Conservation (phyloP, 768 basidiomycete genomes). For the Calvatia gigantea region DNA sequence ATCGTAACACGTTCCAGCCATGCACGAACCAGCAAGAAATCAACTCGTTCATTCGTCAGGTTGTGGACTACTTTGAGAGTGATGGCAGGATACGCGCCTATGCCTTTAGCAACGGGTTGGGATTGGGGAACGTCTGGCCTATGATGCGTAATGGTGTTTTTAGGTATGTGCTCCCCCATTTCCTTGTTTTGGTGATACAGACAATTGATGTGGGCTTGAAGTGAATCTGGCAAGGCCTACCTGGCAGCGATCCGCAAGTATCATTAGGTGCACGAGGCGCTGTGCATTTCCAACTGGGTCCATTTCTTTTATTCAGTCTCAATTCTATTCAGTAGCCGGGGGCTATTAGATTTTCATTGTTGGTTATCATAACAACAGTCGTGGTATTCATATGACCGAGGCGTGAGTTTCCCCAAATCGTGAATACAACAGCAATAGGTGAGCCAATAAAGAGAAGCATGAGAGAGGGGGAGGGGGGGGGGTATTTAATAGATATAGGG, state of each 20-base stretch:
- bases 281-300: not conserved
- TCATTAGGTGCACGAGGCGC: slow-evolving; percentile 20
- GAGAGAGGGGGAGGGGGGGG: too few relatives aligned
- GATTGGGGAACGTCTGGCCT: slow-evolving; percentile 44
- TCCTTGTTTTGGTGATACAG: not conserved
- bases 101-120: slow-evolving; percentile 45
- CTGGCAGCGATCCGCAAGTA: slow-evolving; percentile 37
- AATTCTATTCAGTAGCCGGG: too few relatives aligned
- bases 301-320: too few relatives aligned
- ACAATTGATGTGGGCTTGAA: slow-evolving; percentile 10
- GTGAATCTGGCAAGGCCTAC: slow-evolving; percentile 39
- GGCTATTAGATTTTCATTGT: too few relatives aligned
- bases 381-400: too few relatives aligned
- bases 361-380: too few relatives aligned
- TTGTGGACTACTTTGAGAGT: slow-evolving; percentile 36
- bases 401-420: too few relatives aligned
- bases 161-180: slow-evolving; percentile 24
- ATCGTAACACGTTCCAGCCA: slow-evolving; percentile 35
- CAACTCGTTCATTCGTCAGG: slow-evolving; percentile 35
- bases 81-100: slow-evolving; percentile 37
- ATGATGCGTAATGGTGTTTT: slow-evolving; percentile 33
- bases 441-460: too few relatives aligned
- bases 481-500: slow-evolving; percentile 68
- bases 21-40: slow-evolving; percentile 42
- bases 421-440: too few relatives aligned